Base-by-base conservation (phyloP, 139 green algal genomes). In the Ettlia oleoabundans region DNA sequence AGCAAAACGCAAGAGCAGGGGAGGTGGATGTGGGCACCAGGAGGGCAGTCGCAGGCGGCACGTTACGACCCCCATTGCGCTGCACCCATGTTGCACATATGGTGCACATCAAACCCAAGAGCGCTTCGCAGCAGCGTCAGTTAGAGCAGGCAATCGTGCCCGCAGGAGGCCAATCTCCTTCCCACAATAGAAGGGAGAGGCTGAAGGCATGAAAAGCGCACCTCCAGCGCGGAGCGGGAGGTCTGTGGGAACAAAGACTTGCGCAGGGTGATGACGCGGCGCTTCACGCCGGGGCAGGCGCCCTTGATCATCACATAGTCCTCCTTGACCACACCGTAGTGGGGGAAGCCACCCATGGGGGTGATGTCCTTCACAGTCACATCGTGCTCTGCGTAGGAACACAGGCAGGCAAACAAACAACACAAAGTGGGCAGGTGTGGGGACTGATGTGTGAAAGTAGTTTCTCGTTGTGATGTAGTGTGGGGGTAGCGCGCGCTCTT, bases 341-440 rank as follows among this genome's bases (percentile, higher is more conserved):
- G 96, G n/a, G 95, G 85, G 89, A 99, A 99, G 84, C 97, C 97
- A 58, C 97, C 97, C 96, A 99, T 97, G 84, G 97, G 97, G 68
- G 96, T 99, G 93, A 99, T 99, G 63, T 95, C 91, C 95, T 99
- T 99, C 51, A 96, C 89, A 28, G 95, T 98, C 55, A 96, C 88
- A 84, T 99, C 97, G 87, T 95, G 97, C 68, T 98, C 96, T 81
- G 75, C 38, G 58, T n/a, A n/a, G n/a, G n/a, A n/a, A n/a, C n/a
- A n/a, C n/a, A 51, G 35, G 8, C 21, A 40, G 30, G 42, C 2
- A 18, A 43, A 40, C 5, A 26, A 0, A 26, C 40, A 26, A 42
- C 10, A 33, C 4, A 28, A 3, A 33, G 40, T 0, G 6, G 65
- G 18, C 13, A 30, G 1, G 7, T 24, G 67, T 7, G 2, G 22